Evolutionary conservation across 2,329 filamentous ascomycete species (phyloP).

Genomic region (Xylariaceae sp.): DNA sequence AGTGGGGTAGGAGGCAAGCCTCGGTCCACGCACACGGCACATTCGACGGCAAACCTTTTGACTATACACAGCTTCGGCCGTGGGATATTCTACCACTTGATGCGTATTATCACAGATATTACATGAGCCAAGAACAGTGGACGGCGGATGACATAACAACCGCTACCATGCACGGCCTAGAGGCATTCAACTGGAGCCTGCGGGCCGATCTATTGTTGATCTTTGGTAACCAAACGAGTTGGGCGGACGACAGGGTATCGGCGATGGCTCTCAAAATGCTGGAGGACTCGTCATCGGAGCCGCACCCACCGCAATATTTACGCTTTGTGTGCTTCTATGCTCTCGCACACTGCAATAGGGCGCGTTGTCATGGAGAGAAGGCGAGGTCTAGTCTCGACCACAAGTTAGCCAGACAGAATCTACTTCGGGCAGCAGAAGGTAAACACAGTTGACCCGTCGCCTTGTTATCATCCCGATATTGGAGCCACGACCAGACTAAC

Average conservation of each 20-base stretch:
- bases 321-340: slow-evolving; percentile 27
- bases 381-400: slow-evolving; percentile 17
- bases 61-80: slow-evolving; percentile 28
- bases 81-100: slow-evolving; percentile 28
- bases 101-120: slow-evolving; percentile 27
- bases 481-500: slow-evolving; percentile 1
- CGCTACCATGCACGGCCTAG: slow-evolving; percentile 22
- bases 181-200: slow-evolving; percentile 21
- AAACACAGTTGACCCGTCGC: not conserved
- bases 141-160: slow-evolving; percentile 24
- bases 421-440: slow-evolving; percentile 23
- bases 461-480: not conserved
- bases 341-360: slow-evolving; percentile 20
- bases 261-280: slow-evolving; percentile 23
- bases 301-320: slow-evolving; percentile 20
- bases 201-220: slow-evolving; percentile 27
- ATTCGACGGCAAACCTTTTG: slow-evolving; percentile 29
- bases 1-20: slow-evolving; percentile 25
- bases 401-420: slow-evolving; percentile 22
- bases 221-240: slow-evolving; percentile 24
- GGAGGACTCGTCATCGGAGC: slow-evolving; percentile 16
- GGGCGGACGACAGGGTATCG: slow-evolving; percentile 25
- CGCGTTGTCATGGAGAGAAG: slow-evolving; percentile 14
- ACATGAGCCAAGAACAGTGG: slow-evolving; percentile 27
- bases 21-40: slow-evolving; percentile 22